phyloP scores from a whole-genome alignment of 2,329 filamentous ascomycete species.

The Blastomyces silverae region DNA sequence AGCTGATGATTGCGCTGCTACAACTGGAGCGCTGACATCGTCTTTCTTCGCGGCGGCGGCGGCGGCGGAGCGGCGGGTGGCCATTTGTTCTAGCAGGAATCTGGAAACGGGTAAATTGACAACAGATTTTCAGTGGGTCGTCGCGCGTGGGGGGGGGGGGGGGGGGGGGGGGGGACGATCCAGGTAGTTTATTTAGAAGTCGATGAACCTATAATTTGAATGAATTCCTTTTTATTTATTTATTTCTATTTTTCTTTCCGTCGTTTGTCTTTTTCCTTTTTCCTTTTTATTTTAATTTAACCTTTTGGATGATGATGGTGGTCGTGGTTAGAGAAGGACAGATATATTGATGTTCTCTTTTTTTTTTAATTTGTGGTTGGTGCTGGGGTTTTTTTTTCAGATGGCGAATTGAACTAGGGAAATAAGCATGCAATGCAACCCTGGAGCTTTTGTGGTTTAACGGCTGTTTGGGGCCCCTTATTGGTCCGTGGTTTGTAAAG shows the following conservation, averaged over 20 bases:
- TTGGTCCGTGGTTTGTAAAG: background rate
- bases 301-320: background rate
- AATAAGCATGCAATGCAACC: conserved; percentile 7
- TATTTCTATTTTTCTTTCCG: no score
- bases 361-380: background rate
- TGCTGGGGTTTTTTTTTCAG: background rate
- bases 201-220: no score
- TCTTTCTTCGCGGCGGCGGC: conserved; percentile 19
- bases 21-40: conserved; percentile 25
- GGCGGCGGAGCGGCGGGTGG: conserved; percentile 28
- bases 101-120: background rate
- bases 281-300: no score
- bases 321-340: background rate
- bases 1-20: background rate
- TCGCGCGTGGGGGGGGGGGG: background rate
- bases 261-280: no score
- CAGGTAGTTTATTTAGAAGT: no score
- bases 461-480: no score
- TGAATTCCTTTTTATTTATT: no score
- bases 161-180: no score
- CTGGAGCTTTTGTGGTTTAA: background rate
- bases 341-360: background rate
- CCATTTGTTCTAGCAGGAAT: conserved; percentile 25
- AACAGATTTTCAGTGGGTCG: background rate
- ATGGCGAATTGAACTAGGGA: background rate